A percentile compares a stretch with the other conserved stretches of the same genome.
Conservation (phyloP, 2,329 filamentous ascomycete genomes). For the Verticillium nubilum region DNA sequence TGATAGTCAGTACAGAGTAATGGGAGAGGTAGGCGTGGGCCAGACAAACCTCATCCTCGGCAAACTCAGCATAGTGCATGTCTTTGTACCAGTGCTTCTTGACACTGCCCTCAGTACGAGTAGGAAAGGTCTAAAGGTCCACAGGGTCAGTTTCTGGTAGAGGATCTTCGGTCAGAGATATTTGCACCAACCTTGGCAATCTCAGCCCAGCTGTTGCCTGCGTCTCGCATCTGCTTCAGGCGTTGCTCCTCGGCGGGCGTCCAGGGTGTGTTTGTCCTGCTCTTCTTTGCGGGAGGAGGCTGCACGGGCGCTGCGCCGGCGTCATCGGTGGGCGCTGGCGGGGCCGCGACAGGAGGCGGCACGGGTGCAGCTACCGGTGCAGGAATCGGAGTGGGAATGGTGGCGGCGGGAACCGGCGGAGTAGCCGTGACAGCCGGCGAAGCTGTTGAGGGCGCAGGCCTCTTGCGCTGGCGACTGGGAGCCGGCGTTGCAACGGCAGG, state of each 20-base stretch:
- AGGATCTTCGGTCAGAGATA: neutral
- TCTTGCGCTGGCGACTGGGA: conserved; percentile 33
- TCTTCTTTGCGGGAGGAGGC: conserved; percentile 74
- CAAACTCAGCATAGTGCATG: conserved; percentile 99
- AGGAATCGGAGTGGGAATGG: conserved; percentile 19
- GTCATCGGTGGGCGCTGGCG: conserved; percentile 22
- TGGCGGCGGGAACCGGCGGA: conserved; percentile 27
- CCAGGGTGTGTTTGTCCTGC: conserved; percentile 98
- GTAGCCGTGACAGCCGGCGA: conserved; percentile 23
- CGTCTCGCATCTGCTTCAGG: conserved; percentile 90
- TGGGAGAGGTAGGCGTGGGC: conserved; percentile 7
- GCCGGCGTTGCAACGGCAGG: conserved; percentile 24
- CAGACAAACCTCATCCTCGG: conserved; percentile 80
- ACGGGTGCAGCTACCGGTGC: conserved; percentile 3
- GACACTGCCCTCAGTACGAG: conserved; percentile 90
- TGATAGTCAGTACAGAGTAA: conserved; percentile 12
- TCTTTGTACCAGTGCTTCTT: conserved; percentile 99
- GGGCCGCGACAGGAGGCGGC: conserved; percentile 23
- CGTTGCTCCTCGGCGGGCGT: conserved; percentile 89
- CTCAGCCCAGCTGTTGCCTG: conserved; percentile 92
- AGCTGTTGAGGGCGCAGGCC: conserved; percentile 25
- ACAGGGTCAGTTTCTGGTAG: neutral
- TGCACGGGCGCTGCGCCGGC: conserved; percentile 21
- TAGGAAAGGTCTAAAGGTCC: conserved; percentile 72
- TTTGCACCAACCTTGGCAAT: conserved; percentile 76